Percentiles rank a stretch among this genome's conserved stretches.
Conservation (phyloP, 345 rosid species). For the Euphorbia lathyris region DNA sequence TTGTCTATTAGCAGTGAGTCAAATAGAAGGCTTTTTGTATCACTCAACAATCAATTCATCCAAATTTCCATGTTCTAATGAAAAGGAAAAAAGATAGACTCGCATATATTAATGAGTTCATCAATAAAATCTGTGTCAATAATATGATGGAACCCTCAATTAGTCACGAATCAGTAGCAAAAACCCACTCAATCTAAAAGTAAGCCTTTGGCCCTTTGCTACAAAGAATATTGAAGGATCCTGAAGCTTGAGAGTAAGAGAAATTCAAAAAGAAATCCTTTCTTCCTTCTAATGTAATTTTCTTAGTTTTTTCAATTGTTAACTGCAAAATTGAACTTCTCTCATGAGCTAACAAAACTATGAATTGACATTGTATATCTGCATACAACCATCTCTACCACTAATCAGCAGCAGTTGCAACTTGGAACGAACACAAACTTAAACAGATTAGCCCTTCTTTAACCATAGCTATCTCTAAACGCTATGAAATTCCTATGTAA, state of each 20-base stretch:
- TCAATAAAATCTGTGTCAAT: neutral
- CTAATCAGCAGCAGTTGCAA: too few species aligned
- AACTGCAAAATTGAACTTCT: neutral
- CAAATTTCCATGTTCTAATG: neutral
- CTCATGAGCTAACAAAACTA: neutral
- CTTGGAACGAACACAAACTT: neutral
- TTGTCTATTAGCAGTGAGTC: neutral
- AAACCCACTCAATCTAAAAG: neutral
- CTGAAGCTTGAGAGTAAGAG: neutral
- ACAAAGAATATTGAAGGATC: neutral
- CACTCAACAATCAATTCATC: neutral
- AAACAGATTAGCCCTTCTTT: neutral
- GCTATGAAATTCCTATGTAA: too few species aligned
- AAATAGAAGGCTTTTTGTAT: neutral
- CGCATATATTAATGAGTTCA: neutral
- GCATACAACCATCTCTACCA: neutral
- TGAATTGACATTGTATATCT: neutral
- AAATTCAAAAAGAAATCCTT: too few species aligned
- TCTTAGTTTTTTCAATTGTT: too few species aligned
- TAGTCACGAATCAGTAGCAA: neutral
- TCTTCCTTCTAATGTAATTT: neutral
- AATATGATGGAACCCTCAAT: too few species aligned
- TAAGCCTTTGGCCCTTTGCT: neutral
- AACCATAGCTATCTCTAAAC: too few species aligned
- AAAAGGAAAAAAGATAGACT: neutral